phyloP scores from a whole-genome alignment of 177 flowering plant genomes.

The Tripterygium wilfordii region DNA sequence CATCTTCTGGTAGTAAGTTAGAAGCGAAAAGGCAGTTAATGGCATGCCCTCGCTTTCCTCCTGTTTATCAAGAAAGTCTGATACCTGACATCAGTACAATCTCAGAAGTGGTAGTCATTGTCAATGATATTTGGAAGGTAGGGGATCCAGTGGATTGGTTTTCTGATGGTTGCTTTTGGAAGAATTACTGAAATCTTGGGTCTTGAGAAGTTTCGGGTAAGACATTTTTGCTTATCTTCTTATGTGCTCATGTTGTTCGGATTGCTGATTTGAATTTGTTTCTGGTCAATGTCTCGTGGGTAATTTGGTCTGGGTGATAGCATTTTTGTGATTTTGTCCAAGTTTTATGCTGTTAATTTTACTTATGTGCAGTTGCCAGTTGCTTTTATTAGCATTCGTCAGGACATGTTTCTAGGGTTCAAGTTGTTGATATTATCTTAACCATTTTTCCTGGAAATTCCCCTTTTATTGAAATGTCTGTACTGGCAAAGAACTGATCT shows the following conservation, averaged over 20 bases:
- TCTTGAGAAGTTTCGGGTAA: slow-evolving; percentile 56
- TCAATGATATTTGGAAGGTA: slow-evolving; percentile 53
- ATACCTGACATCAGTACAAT: slow-evolving; percentile 21
- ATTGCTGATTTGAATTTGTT: background rate
- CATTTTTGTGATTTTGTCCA: too few species aligned
- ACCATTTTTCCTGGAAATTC: background rate
- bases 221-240: background rate
- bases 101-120: slow-evolving; percentile 42
- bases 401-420: too few species aligned
- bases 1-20: slow-evolving; percentile 7
- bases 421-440: too few species aligned
- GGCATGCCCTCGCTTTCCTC: slow-evolving; percentile 78
- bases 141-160: slow-evolving; percentile 91
- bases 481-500: background rate
- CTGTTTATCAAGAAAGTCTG: slow-evolving; percentile 30
- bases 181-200: slow-evolving; percentile 35
- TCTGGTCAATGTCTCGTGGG: slow-evolving; percentile 2
- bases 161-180: slow-evolving; percentile 61
- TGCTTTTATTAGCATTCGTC: too few species aligned
- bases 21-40: slow-evolving; percentile 34
- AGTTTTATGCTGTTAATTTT: too few species aligned
- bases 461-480: background rate
- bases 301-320: too few species aligned
- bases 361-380: too few species aligned
- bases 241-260: too few species aligned